Base-by-base conservation (phyloP, 768 basidiomycete genomes). In the Pisolithus sp. region DNA sequence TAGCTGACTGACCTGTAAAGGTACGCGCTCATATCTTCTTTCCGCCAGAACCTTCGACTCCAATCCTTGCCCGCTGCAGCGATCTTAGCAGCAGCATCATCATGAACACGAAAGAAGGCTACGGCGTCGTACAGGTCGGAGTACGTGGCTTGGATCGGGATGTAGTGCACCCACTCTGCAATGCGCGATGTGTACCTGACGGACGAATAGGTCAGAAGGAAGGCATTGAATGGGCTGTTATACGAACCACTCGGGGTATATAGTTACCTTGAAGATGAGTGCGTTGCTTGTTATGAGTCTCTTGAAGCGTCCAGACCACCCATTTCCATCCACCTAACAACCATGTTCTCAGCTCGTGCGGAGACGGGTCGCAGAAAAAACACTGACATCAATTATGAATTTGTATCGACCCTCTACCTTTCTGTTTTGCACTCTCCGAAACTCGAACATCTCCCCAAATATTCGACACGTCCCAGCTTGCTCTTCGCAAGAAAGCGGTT, bases 101-200 rank as follows among this genome's bases (percentile, higher is more conserved):
- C 85, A 55, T 88, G 85, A 0, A 71, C 80, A 0, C 81, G 78
- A 69, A 89, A 89, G 71, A 92, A 92, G 1, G 81, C 67, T 42
- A 88, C 72, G 4, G 81, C 71, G 57, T 90, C 89, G 62, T 86
- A 78, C 4, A 90, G 64, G 63, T 89, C 86, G 0, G 78, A 73
- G 9, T 84, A 75, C 55, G 85, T 82, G 0, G 83, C 55, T 56
- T 82, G 78, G 5, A 88, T 71, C 2, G 87, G 86, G 0, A 89
- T 74, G 60, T 88, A 89, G 64, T 88, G 86, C 7, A 85, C 69
- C 82, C 83, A 85, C 5, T 82, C 79, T 37, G 71, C 73, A 48
- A 80, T 67, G 3, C 79, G 73, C 53, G 79, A 77, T 20, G 71
- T 66, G 56, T 66, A 81, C 78, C 77, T 78, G 55, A 26, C 18